Conservation (phyloP, 148 eudicot genomes). For the Vaccinium corymbosum region DNA sequence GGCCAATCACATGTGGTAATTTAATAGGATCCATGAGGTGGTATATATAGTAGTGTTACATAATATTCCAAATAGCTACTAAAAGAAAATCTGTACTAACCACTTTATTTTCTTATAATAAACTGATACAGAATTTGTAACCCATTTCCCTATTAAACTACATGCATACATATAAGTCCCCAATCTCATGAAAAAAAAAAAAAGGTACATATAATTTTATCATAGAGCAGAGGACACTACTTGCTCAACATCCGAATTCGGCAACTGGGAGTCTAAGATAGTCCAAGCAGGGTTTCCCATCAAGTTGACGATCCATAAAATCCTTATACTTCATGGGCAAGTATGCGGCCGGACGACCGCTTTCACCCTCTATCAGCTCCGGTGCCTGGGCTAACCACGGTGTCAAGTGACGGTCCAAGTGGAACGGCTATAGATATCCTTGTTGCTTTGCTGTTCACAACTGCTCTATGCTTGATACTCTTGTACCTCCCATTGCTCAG, state of each 20-base stretch:
- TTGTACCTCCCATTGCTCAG: slow-evolving; percentile 44
- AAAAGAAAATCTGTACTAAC: too few species aligned
- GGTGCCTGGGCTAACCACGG: slow-evolving; percentile 28
- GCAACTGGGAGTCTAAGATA: background rate
- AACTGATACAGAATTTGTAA: too few species aligned
- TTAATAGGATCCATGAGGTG: too few species aligned
- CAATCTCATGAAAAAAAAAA: background rate
- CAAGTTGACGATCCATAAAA: slow-evolving; percentile 19
- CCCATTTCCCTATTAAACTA: background rate
- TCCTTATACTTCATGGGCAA: slow-evolving; percentile 26
- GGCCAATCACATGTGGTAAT: too few species aligned
- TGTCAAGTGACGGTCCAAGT: slow-evolving; percentile 31
- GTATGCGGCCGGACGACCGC: background rate
- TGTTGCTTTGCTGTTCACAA: slow-evolving; percentile 27
- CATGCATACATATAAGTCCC: background rate
- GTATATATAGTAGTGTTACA: too few species aligned
- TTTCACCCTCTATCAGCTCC: slow-evolving; percentile 1
- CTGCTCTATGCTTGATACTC: slow-evolving; percentile 35
- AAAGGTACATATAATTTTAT: background rate
- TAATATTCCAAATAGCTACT: too few species aligned
- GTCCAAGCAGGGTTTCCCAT: slow-evolving; percentile 20
- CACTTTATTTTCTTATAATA: too few species aligned
- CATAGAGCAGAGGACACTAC: background rate
- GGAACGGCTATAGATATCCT: slow-evolving; percentile 29
- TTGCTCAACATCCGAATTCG: background rate